Conservation (phyloP, 371 early-diverging fungal genomes). For the Mucor piriformis region DNA sequence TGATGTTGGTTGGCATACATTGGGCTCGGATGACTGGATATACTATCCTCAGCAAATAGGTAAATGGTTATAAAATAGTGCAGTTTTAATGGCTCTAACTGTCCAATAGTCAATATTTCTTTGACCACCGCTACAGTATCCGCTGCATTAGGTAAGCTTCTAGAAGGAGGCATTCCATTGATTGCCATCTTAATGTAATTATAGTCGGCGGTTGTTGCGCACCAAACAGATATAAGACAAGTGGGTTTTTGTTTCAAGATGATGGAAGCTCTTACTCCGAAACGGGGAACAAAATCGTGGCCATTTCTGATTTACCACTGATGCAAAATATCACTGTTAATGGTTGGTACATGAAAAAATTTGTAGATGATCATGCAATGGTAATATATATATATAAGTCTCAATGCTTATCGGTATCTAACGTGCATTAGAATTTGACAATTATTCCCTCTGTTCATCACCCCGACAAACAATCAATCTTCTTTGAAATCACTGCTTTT, state of each 20-base stretch:
- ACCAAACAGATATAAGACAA: conserved; percentile 40
- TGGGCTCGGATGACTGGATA: conserved; percentile 43
- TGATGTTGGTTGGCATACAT: conserved; percentile 38
- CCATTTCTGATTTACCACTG: conserved; percentile 40
- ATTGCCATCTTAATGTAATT: not conserved
- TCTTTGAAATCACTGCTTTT: conserved; percentile 38
- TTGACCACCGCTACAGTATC: conserved; percentile 27
- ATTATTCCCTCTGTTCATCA: conserved; percentile 37
- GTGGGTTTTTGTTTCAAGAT: conserved; percentile 38
- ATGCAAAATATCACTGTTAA: conserved; percentile 38
- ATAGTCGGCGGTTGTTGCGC: conserved; percentile 53
- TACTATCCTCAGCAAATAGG: conserved; percentile 50
- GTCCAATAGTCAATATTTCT: conserved; percentile 36
- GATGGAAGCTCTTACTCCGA: conserved; percentile 33
- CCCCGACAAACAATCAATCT: conserved; percentile 45
- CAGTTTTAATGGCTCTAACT: too few relatives aligned
- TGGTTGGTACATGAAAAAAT: conserved; percentile 46
- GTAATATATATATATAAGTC: conserved; percentile 23
- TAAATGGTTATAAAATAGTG: conserved; percentile 2
- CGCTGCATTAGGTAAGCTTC: conserved; percentile 35
- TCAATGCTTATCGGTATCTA: too few relatives aligned
- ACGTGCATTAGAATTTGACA: conserved; percentile 54
- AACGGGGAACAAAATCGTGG: conserved; percentile 38
- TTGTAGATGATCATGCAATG: conserved; percentile 51
- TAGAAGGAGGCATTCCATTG: not conserved